Evolutionary conservation across 1,284 basidiomycete species (phyloP).

Genomic region (Sutorius eximius): DNA sequence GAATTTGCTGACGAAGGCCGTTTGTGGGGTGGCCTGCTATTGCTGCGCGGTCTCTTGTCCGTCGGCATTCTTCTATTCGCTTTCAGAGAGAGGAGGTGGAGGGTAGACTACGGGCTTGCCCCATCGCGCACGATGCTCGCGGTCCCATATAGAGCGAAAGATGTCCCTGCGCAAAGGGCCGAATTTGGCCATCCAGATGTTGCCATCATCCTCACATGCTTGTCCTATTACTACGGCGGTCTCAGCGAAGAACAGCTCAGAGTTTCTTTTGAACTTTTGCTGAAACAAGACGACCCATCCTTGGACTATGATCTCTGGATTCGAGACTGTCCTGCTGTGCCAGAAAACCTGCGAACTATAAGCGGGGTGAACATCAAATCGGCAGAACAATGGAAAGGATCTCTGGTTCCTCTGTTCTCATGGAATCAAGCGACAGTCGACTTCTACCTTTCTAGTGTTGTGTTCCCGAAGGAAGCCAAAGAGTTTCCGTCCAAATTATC

Average conservation of each 20-base stretch:
- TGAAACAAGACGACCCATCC: conserved; percentile 45
- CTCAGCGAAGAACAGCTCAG: conserved; percentile 41
- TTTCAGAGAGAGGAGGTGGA: conserved; percentile 46
- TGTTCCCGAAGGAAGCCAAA: conserved; percentile 38
- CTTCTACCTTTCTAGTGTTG: conserved; percentile 45
- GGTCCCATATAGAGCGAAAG: conserved; percentile 56
- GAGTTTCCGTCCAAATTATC: conserved; percentile 49
- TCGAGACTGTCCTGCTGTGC: conserved; percentile 23
- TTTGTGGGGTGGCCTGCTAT: conserved; percentile 40
- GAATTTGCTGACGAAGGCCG: conserved; percentile 10
- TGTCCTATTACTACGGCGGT: conserved; percentile 55
- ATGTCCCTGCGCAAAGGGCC: conserved; percentile 47
- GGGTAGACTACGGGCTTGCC: conserved; percentile 55
- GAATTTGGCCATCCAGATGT: conserved; percentile 61
- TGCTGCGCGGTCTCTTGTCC: conserved; percentile 46
- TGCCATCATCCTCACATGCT: conserved; percentile 46
- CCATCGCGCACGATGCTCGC: conserved; percentile 46
- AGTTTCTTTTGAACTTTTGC: conserved; percentile 41
- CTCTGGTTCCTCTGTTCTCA: conserved; percentile 39
- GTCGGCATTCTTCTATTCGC: conserved; percentile 43
- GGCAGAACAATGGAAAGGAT: conserved; percentile 32
- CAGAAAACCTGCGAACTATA: conserved; percentile 32
- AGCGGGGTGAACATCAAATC: conserved; percentile 46
- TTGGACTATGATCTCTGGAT: conserved; percentile 48
- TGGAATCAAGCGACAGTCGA: conserved; percentile 44